Conservation (phyloP, 176 grass and related monocot genomes). For the Carex myosuroides region DNA sequence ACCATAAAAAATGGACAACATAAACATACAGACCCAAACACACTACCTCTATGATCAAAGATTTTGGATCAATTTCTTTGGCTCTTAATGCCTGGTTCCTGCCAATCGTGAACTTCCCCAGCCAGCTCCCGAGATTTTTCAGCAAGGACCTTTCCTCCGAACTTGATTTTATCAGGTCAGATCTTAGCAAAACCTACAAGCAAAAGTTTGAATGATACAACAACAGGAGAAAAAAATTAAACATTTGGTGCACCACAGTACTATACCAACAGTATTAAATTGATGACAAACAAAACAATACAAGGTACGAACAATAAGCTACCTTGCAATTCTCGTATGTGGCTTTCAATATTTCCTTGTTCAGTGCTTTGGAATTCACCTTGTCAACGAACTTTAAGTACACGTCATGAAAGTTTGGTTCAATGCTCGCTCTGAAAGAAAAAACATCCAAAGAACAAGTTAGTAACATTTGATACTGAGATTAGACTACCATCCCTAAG, state of each 20-base stretch:
- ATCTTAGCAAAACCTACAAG: constrained; percentile 67
- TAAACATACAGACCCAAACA: not conserved
- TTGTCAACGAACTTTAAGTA: constrained; percentile 93
- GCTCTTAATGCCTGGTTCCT: constrained; percentile 84
- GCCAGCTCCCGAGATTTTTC: constrained; percentile 98
- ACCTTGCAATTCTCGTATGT: constrained; percentile 99
- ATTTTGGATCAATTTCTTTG: constrained; percentile 96
- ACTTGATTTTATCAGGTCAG: constrained; percentile 97
- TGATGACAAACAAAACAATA: not conserved
- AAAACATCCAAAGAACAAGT: not conserved
- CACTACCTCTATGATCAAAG: constrained; percentile 77
- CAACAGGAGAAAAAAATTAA: not conserved
- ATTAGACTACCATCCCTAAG: not conserved
- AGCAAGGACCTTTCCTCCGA: constrained; percentile 92
- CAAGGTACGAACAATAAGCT: not conserved
- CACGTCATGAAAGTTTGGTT: constrained; percentile 98
- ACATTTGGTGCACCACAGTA: not conserved
- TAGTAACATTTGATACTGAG: not conserved
- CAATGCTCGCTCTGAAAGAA: constrained; percentile 76
- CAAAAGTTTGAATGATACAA: constrained; percentile 11
- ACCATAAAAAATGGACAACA: constrained; percentile 14
- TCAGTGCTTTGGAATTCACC: constrained; percentile 76
- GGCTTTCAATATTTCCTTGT: constrained; percentile 91
- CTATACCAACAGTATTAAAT: not conserved
- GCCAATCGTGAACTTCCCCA: constrained; percentile 94